These are phyloP conservation scores for Microdochium paspali DNA, from an alignment of 2,329 filamentous ascomycete genomes.

Conservation along the genomic window DNA sequence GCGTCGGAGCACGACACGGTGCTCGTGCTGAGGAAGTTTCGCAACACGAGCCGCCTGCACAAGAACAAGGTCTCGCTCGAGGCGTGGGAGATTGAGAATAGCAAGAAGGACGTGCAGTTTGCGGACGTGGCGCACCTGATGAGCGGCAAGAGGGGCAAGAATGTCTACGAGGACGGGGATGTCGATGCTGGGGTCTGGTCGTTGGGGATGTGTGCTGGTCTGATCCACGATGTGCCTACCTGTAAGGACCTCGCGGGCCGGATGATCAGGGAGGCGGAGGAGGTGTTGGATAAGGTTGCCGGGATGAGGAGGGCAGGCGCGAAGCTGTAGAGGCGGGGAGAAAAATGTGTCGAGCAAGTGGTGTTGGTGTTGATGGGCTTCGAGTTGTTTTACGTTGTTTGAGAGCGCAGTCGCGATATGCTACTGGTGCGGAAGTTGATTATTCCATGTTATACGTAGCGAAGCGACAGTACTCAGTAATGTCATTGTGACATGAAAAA, in stretches of 20 bases:
- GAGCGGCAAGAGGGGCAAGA: constrained; percentile 74
- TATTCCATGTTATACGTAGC: too few species aligned
- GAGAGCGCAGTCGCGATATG: too few species aligned
- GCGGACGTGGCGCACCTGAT: constrained; percentile 77
- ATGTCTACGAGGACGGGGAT: constrained; percentile 89
- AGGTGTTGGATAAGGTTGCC: constrained; percentile 32
- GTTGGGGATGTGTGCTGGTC: constrained; percentile 79
- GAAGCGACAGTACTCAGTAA: too few species aligned
- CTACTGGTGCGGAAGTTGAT: too few species aligned
- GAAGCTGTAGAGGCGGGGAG: too few species aligned
- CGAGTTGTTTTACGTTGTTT: too few species aligned
- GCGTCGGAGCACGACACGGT: constrained; percentile 82
- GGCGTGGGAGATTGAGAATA: constrained; percentile 70
- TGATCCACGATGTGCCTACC: constrained; percentile 70
- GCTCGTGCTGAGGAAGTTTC: constrained; percentile 76
- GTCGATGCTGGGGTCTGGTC: constrained; percentile 86
- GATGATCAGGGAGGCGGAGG: constrained; percentile 65
- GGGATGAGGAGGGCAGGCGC: not conserved
- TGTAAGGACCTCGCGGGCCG: constrained; percentile 56
- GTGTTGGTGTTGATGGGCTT: too few species aligned
- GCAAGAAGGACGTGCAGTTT: constrained; percentile 75
- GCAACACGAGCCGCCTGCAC: constrained; percentile 77
- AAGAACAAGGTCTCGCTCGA: constrained; percentile 75
- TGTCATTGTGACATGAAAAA: too few species aligned
- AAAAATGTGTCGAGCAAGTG: too few species aligned